These are phyloP conservation scores for Podaxis sp. DNA, from an alignment of 768 basidiomycete genomes.

Conservation along the genomic window DNA sequence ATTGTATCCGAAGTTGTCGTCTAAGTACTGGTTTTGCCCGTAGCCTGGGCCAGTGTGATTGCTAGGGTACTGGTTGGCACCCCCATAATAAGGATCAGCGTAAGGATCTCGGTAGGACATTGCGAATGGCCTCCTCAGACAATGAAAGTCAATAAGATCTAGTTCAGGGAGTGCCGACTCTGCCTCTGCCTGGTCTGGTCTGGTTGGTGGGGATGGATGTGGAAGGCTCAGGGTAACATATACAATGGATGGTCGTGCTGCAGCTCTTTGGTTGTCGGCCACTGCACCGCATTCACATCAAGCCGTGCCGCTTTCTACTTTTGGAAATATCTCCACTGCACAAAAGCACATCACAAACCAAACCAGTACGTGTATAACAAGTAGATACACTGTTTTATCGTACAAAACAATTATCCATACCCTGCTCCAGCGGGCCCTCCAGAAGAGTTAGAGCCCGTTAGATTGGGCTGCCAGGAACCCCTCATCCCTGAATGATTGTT, in stretches of 20 bases:
- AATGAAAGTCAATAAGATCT: not conserved
- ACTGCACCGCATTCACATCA: constrained; percentile 7
- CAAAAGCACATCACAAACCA: not conserved
- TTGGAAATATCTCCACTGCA: not conserved
- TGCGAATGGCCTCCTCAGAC: constrained; percentile 13
- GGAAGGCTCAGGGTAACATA: not conserved
- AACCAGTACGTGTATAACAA: not conserved
- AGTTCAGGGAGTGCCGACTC: not conserved
- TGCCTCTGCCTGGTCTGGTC: not conserved
- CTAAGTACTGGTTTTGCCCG: constrained; percentile 23
- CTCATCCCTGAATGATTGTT: not conserved
- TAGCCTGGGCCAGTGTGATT: constrained; percentile 16
- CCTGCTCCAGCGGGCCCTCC: not conserved
- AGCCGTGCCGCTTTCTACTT: not conserved
- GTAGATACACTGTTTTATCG: not conserved
- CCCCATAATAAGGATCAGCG: constrained; percentile 24
- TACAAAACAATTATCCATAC: not conserved
- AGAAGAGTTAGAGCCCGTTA: not conserved
- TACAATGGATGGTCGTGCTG: not conserved
- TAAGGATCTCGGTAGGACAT: constrained; percentile 60
- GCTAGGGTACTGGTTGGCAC: constrained; percentile 17
- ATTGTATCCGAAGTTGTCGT: constrained; percentile 26
- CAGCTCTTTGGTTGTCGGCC: not conserved
- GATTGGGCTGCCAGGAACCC: not conserved
- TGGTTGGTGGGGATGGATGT: not conserved